phyloP scores from a whole-genome alignment of 805 yeast species.

The Pichia heedii region DNA sequence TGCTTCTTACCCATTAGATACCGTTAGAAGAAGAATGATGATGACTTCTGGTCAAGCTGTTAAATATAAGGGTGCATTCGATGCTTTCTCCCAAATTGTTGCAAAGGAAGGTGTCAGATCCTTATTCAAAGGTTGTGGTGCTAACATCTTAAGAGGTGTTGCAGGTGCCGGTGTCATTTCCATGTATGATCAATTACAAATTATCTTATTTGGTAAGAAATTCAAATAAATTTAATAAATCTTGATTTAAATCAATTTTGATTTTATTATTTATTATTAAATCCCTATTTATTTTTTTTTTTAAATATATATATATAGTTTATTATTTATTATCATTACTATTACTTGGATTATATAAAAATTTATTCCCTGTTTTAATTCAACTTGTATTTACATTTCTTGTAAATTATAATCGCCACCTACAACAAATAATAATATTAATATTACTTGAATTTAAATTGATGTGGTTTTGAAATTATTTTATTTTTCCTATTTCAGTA shows the following conservation, averaged over 20 bases:
- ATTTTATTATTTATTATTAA: not conserved
- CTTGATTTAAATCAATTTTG: not conserved
- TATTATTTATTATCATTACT: not conserved
- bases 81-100: conserved; percentile 84
- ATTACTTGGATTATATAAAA: not conserved
- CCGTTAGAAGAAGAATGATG: conserved; percentile 99
- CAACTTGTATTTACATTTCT: not conserved
- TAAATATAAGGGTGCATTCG: conserved; percentile 91
- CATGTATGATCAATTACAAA: conserved; percentile 93
- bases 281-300: conserved; percentile 1
- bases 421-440: no score
- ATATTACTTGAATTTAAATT: no score
- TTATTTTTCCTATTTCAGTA: not conserved
- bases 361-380: not conserved
- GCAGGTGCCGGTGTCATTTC: conserved; percentile 99
- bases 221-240: conserved; percentile 46
- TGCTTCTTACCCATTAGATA: conserved; percentile 98
- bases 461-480: not conserved
- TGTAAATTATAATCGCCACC: not conserved
- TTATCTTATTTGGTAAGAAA: conserved; percentile 93
- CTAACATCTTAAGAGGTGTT: conserved; percentile 99
- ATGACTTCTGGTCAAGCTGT: conserved; percentile 99
- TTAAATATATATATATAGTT: not conserved
- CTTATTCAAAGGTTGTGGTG: conserved; percentile 98
- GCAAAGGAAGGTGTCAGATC: conserved; percentile 93